Conservation (phyloP, 73 alveolate genomes). For the Tetrahymena borealis region DNA sequence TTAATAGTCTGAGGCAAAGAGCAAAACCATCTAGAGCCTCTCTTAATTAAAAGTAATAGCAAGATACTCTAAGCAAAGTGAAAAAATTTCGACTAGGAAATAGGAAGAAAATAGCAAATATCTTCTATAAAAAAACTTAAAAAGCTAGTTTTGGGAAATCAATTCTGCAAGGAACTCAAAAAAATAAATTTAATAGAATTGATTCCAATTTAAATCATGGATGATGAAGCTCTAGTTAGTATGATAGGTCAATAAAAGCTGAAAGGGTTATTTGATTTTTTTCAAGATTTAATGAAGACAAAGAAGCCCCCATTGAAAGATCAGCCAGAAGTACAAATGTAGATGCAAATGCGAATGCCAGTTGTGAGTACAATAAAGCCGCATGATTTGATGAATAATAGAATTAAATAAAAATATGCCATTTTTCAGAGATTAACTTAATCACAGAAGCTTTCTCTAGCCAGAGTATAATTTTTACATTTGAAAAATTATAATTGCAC, state of each 20-base stretch:
- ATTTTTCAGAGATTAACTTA: neutral
- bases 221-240: slow-evolving; percentile 4
- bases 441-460: neutral
- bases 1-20: neutral
- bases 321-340: neutral
- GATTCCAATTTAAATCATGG: no score
- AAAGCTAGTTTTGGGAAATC: no score
- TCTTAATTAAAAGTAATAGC: neutral
- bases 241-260: neutral
- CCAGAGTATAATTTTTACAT: neutral
- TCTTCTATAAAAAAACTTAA: no score
- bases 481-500: neutral
- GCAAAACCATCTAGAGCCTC: slow-evolving; percentile 1
- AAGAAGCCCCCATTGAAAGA: neutral
- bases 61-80: no score
- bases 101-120: no score
- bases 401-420: neutral
- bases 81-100: no score
- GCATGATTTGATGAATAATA: neutral
- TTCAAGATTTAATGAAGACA: neutral
- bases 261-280: neutral
- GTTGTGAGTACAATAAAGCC: neutral
- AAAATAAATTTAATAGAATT: no score
- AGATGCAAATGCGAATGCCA: neutral
- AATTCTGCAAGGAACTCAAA: no score